phyloP scores from a whole-genome alignment of 139 green algal genomes.

The Prasinococcaceae sp. region DNA sequence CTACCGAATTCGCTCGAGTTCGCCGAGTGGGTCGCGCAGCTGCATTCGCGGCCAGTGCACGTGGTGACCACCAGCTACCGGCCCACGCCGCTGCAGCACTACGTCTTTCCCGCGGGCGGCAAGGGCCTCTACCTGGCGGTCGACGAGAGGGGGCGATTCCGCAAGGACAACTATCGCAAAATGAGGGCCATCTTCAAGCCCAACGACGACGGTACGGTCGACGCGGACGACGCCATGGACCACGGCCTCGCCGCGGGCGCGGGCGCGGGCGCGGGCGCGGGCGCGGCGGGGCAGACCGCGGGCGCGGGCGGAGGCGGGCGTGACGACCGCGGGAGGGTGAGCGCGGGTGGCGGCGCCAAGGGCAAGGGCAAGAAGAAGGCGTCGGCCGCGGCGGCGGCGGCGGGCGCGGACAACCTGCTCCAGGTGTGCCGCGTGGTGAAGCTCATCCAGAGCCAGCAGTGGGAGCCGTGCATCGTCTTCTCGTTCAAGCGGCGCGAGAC shows the following conservation, averaged over 20 bases:
- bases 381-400: no score
- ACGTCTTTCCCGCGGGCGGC: slow-evolving; percentile 59
- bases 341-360: background rate
- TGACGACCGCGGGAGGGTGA: background rate
- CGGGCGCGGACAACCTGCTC: no score
- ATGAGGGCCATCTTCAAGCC: slow-evolving; percentile 20
- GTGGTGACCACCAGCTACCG: slow-evolving; percentile 92
- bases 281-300: background rate
- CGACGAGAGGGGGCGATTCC: slow-evolving; percentile 52
- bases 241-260: background rate
- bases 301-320: slow-evolving; percentile 1
- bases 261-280: background rate
- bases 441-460: no score
- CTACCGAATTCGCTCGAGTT: slow-evolving; percentile 91
- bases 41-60: slow-evolving; percentile 79
- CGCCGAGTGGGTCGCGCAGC: slow-evolving; percentile 68
- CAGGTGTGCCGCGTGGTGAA: no score
- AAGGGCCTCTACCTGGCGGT: slow-evolving; percentile 56
- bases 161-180: slow-evolving; percentile 50
- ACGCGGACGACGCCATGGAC: no score
- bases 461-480: slow-evolving; percentile 89
- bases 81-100: slow-evolving; percentile 91
- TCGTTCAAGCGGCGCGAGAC: slow-evolving; percentile 66
- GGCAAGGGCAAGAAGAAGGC: background rate
- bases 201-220: no score